Percentiles rank a stretch among this genome's conserved stretches.
Evolutionary conservation across 2,329 filamentous ascomycete genomes (phyloP).

Genomic region (Coniochaeta prunicola): DNA sequence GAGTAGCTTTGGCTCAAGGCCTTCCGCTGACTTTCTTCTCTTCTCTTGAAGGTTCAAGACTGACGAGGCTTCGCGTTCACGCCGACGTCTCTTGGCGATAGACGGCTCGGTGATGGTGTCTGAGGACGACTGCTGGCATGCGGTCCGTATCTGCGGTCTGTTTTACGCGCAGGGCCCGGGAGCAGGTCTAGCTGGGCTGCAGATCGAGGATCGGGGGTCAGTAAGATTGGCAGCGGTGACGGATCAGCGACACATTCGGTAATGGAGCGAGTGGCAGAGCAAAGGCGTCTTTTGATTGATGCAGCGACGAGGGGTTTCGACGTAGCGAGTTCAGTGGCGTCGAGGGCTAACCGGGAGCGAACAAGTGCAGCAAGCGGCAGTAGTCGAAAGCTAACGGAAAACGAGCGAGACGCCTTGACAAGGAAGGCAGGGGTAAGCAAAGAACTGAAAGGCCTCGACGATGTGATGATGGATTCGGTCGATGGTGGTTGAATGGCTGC

Average conservation of each 20-base stretch:
- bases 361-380: constrained; percentile 1
- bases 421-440: neutral
- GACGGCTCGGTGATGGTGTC: neutral
- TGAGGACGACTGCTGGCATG: neutral
- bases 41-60: neutral
- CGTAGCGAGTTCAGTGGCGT: neutral
- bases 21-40: neutral
- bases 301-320: neutral
- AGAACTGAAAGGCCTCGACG: neutral
- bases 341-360: neutral
- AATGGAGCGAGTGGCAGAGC: neutral
- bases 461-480: neutral
- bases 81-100: neutral
- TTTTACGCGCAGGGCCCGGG: neutral
- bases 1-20: neutral
- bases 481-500: neutral
- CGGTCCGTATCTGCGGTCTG: neutral
- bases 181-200: neutral
- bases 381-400: neutral
- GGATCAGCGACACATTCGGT: neutral
- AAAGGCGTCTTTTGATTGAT: neutral
- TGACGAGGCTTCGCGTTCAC: neutral
- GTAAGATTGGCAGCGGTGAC: neutral
- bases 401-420: constrained; percentile 3
- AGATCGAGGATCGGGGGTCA: neutral